Conservation (phyloP, 2,329 filamentous ascomycete genomes). For the Exophiala dermatitidis region DNA sequence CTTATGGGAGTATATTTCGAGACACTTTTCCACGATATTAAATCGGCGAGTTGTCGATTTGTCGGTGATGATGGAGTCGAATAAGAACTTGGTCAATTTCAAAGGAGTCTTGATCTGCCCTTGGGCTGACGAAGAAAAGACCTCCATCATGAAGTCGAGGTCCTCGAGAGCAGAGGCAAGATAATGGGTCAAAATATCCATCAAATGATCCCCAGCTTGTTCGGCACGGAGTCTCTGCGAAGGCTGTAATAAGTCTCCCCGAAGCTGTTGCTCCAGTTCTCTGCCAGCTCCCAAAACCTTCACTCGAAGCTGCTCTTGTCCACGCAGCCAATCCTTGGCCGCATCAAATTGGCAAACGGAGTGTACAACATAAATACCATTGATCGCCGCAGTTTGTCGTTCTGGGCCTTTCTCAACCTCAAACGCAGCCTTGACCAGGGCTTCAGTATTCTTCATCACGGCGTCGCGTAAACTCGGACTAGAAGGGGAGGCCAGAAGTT, state of each 20-base stretch:
- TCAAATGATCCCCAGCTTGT: slow-evolving; percentile 81
- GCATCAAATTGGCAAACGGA: slow-evolving; percentile 63
- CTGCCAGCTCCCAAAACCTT: slow-evolving; percentile 60
- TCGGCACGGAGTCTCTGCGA: slow-evolving; percentile 74
- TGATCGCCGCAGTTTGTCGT: slow-evolving; percentile 72
- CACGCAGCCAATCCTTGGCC: slow-evolving; percentile 59
- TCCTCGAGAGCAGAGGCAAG: slow-evolving; percentile 67
- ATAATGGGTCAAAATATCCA: slow-evolving; percentile 75
- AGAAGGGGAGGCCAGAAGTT: slow-evolving; percentile 68
- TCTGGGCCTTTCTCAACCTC: slow-evolving; percentile 60
- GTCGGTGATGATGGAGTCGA: slow-evolving; percentile 72
- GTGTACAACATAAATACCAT: slow-evolving; percentile 77
- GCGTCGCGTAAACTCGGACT: slow-evolving; percentile 68
- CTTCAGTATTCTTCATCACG: slow-evolving; percentile 65
- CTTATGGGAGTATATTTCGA: slow-evolving; percentile 78
- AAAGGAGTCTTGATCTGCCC: slow-evolving; percentile 75
- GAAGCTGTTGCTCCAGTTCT: slow-evolving; percentile 68
- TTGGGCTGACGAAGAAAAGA: slow-evolving; percentile 76
- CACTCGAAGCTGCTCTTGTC: slow-evolving; percentile 51
- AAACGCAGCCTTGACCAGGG: slow-evolving; percentile 58
- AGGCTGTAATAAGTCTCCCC: slow-evolving; percentile 60
- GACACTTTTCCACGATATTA: slow-evolving; percentile 70
- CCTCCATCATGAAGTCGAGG: slow-evolving; percentile 72
- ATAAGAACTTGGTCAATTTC: slow-evolving; percentile 72
- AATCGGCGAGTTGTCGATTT: slow-evolving; percentile 82